Evolutionary conservation across 768 basidiomycete genomes (phyloP).

Genomic region (Butyriboletus loyo): DNA sequence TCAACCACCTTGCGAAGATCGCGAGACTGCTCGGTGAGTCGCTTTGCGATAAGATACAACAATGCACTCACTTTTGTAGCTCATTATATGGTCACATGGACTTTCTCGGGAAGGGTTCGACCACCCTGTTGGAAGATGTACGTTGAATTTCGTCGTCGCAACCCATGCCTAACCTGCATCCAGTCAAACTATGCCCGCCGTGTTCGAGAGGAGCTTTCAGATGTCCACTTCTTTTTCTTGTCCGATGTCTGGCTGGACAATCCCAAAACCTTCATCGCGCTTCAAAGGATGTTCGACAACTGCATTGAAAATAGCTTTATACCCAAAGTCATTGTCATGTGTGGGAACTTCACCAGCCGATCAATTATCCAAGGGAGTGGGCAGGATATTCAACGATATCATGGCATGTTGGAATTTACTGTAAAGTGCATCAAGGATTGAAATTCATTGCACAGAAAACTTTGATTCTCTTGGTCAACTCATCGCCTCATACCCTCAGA

Average conservation of each 20-base stretch:
- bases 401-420: constrained; percentile 49
- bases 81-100: constrained; percentile 96
- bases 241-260: constrained; percentile 97
- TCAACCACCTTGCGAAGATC: constrained; percentile 93
- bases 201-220: constrained; percentile 64
- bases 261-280: constrained; percentile 72
- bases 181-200: constrained; percentile 63
- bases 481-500: constrained; percentile 73
- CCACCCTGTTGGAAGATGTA: constrained; percentile 89
- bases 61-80: constrained; percentile 38
- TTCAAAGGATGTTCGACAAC: constrained; percentile 85
- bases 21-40: constrained; percentile 75
- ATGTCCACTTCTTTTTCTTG: constrained; percentile 86
- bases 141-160: constrained; percentile 21
- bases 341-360: constrained; percentile 90
- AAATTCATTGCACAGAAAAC: constrained; percentile 53
- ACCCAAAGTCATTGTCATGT: constrained; percentile 86
- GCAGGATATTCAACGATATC: constrained; percentile 77
- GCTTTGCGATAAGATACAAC: not conserved
- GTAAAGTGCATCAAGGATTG: not conserved
- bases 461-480: constrained; percentile 87
- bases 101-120: constrained; percentile 92
- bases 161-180: constrained; percentile 1
- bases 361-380: constrained; percentile 77
- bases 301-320: constrained; percentile 85